Conservation (phyloP, 1,284 basidiomycete species). For the Ganoderma resinaceum region DNA sequence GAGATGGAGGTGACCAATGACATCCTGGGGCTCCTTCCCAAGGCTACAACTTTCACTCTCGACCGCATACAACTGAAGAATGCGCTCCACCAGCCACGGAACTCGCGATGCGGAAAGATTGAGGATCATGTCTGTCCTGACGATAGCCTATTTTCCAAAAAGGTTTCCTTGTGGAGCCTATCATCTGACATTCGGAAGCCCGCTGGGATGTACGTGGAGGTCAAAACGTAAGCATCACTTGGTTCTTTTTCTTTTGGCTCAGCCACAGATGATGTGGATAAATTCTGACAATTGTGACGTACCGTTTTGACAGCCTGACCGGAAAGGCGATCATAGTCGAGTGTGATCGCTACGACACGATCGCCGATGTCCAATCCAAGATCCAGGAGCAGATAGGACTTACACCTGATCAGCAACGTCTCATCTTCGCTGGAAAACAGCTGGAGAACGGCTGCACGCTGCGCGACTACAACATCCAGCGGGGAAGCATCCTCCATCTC, state of each 20-base stretch:
- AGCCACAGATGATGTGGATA: not conserved
- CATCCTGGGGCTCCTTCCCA: not conserved
- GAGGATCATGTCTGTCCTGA: not conserved
- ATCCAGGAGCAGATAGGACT: not conserved
- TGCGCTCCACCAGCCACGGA: not conserved
- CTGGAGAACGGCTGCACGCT: not conserved
- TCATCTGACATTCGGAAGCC: not conserved
- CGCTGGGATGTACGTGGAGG: not conserved
- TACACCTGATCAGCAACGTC: not conserved
- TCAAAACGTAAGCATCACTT: not conserved
- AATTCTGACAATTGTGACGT: not conserved
- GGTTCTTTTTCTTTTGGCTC: not conserved
- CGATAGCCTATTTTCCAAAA: too few relatives aligned
- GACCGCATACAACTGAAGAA: not conserved
- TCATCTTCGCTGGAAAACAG: not conserved
- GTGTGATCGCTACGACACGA: not conserved
- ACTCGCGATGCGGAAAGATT: too few relatives aligned
- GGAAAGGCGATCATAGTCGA: not conserved
- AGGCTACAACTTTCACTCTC: not conserved
- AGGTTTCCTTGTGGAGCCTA: not conserved
- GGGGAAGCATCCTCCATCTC: not conserved
- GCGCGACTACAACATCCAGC: too few relatives aligned
- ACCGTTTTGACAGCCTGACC: not conserved
- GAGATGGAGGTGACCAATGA: not conserved
- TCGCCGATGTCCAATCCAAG: not conserved